Percentiles rank a stretch among this genome's conserved stretches.
These are phyloP conservation scores for Knoxdaviesia proteae DNA, from an alignment of 2,329 filamentous ascomycete species.

Conservation along the genomic window DNA sequence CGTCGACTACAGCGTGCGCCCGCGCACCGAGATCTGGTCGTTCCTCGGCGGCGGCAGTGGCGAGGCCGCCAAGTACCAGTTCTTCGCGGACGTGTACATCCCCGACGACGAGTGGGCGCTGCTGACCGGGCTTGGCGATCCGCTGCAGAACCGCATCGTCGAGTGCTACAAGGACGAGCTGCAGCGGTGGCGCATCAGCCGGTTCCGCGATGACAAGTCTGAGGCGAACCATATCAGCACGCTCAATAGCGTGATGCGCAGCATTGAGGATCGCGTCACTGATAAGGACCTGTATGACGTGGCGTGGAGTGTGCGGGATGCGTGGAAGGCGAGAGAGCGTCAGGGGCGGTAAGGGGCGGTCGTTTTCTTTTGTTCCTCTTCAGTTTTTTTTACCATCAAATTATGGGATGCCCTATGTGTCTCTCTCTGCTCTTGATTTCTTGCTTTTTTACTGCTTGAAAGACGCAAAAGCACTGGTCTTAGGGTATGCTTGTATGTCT, in stretches of 20 bases:
- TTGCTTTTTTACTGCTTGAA: too few relatives aligned
- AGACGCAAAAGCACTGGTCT: too few relatives aligned
- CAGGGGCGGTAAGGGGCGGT: slow-evolving; percentile 4
- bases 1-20: slow-evolving; percentile 61
- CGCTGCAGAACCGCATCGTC: slow-evolving; percentile 70
- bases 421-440: too few relatives aligned
- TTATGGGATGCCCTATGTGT: not conserved
- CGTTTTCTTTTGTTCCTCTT: not conserved
- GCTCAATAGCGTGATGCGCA: slow-evolving; percentile 70
- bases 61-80: slow-evolving; percentile 32
- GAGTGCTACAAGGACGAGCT: slow-evolving; percentile 69
- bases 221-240: slow-evolving; percentile 78
- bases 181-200: slow-evolving; percentile 64
- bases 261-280: slow-evolving; percentile 68
- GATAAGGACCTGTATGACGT: slow-evolving; percentile 58
- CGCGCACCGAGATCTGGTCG: slow-evolving; percentile 51
- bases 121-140: slow-evolving; percentile 51
- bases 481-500: too few relatives aligned
- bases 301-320: slow-evolving; percentile 51
- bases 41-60: slow-evolving; percentile 33
- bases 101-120: slow-evolving; percentile 64
- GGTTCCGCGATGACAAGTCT: slow-evolving; percentile 80
- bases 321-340: slow-evolving; percentile 48
- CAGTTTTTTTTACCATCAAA: slow-evolving; percentile 1
- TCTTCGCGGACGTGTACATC: slow-evolving; percentile 47